phyloP scores from a whole-genome alignment of 306 rosid species.

The Hippophae rhamnoides region DNA sequence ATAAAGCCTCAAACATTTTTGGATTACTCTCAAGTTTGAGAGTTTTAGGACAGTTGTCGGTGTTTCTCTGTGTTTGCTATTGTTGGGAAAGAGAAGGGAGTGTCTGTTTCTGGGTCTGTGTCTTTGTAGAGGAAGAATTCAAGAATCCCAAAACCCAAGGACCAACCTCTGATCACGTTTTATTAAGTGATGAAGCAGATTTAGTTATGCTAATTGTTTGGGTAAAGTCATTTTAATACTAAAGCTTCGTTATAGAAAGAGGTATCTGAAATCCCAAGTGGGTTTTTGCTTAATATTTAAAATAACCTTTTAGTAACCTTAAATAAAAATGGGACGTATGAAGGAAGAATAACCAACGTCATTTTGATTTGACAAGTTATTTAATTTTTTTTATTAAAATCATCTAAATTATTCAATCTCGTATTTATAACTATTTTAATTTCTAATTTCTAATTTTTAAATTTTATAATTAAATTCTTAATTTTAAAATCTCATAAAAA shows the following conservation, averaged over 20 bases:
- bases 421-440: no score
- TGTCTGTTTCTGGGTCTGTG: constrained; percentile 16
- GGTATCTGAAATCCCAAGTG: not conserved
- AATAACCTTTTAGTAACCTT: no score
- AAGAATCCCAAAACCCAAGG: constrained; percentile 6
- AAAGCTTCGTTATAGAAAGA: constrained; percentile 8
- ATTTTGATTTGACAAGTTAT: no score
- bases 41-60: constrained; percentile 12
- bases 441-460: no score
- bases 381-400: no score
- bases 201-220: constrained; percentile 7
- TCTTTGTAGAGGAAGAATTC: constrained; percentile 13
- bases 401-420: no score
- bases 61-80: constrained; percentile 18
- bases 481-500: no score
- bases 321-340: no score
- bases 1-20: constrained; percentile 18
- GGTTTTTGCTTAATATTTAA: not conserved
- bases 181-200: constrained; percentile 6
- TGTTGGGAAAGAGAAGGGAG: constrained; percentile 15
- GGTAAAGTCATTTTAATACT: constrained; percentile 2
- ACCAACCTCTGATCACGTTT: constrained; percentile 17
- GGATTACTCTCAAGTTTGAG: not conserved
- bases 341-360: no score
- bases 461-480: no score